phyloP scores from a whole-genome alignment of 495 filamentous ascomycete species.

The Aspergillus egyptiacus region DNA sequence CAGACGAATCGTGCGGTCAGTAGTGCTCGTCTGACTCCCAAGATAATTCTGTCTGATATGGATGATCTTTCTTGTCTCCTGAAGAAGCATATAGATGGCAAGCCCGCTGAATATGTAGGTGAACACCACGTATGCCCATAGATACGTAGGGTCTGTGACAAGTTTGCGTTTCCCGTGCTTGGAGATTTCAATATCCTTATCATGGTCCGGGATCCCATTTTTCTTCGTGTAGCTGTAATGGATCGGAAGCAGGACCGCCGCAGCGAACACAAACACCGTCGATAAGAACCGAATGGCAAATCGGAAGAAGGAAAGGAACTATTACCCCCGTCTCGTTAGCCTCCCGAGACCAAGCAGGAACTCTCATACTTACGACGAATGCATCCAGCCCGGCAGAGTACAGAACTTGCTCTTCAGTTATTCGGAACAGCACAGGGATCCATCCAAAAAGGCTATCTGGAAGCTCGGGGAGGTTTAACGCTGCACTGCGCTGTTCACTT shows the following conservation, averaged over 20 bases:
- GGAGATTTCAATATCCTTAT: conserved; percentile 21
- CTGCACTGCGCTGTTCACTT: conserved; percentile 60
- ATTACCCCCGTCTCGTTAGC: not conserved
- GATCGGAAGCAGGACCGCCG: conserved; percentile 75
- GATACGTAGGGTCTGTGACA: conserved; percentile 45
- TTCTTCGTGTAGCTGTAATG: conserved; percentile 63
- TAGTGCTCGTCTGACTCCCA: conserved; percentile 86
- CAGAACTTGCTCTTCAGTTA: conserved; percentile 85
- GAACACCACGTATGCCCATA: conserved; percentile 93
- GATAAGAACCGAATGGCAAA: conserved; percentile 81
- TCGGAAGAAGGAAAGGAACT: conserved; percentile 93
- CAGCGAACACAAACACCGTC: conserved; percentile 71
- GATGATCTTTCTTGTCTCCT: conserved; percentile 78
- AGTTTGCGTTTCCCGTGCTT: conserved; percentile 28
- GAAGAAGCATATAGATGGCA: conserved; percentile 74
- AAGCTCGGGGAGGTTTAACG: conserved; percentile 73
- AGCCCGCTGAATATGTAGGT: conserved; percentile 84
- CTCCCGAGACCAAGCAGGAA: not conserved
- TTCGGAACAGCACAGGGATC: conserved; percentile 82
- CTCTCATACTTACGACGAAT: conserved; percentile 65
- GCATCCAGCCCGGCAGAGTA: conserved; percentile 91
- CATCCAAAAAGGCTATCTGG: conserved; percentile 88
- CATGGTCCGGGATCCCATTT: conserved; percentile 37
- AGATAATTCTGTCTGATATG: conserved; percentile 83
- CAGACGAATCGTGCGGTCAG: conserved; percentile 86